These are phyloP conservation scores for Mariannaea elegans DNA, from an alignment of 2,329 filamentous ascomycete species.

Conservation along the genomic window DNA sequence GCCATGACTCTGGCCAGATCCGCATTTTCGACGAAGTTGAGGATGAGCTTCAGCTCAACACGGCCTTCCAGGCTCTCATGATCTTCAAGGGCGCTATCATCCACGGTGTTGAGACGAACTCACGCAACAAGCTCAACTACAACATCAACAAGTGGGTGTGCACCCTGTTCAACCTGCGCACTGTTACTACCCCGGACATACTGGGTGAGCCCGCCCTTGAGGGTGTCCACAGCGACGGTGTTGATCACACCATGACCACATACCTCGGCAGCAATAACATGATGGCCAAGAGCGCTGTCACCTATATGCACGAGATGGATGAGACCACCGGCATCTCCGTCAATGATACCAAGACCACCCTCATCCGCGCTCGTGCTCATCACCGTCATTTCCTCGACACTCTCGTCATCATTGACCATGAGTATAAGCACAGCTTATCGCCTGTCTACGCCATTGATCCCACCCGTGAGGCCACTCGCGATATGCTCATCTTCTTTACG, in stretches of 20 bases:
- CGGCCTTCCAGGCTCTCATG: constrained; percentile 41
- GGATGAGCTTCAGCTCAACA: constrained; percentile 41
- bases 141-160: constrained; percentile 33
- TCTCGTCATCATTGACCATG: constrained; percentile 38
- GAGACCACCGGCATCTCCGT: constrained; percentile 34
- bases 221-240: constrained; percentile 43
- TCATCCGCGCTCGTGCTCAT: constrained; percentile 34
- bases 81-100: constrained; percentile 41
- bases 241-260: constrained; percentile 44
- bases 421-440: constrained; percentile 40
- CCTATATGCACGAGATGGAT: constrained; percentile 38
- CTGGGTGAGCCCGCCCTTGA: constrained; percentile 43
- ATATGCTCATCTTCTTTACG: constrained; percentile 42
- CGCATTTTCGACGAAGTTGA: constrained; percentile 40
- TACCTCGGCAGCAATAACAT: constrained; percentile 41
- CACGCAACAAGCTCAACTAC: constrained; percentile 38
- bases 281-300: constrained; percentile 37
- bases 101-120: constrained; percentile 31
- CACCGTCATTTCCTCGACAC: constrained; percentile 39
- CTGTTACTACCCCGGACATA: constrained; percentile 32
- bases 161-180: constrained; percentile 41
- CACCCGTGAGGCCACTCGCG: constrained; percentile 29
- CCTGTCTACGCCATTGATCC: constrained; percentile 34
- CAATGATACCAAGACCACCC: constrained; percentile 31
- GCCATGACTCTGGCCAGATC: constrained; percentile 38